Percentiles rank a stretch among this genome's conserved stretches.
phyloP scores from a whole-genome alignment of 2,329 filamentous ascomycete genomes.

The Pseudocercospora ulei region DNA sequence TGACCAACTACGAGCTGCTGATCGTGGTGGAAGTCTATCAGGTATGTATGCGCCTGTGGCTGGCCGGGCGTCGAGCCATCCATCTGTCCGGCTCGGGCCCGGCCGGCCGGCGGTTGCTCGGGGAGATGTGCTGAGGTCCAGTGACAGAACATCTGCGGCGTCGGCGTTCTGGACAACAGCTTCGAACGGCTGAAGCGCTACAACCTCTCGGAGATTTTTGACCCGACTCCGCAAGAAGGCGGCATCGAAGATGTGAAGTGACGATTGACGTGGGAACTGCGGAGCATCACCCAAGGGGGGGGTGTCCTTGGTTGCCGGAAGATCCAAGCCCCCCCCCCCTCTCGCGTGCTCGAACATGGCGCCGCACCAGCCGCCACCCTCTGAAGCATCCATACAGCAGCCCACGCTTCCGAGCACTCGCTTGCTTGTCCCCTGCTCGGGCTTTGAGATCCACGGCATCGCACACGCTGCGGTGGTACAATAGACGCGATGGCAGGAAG shows the following conservation, averaged over 20 bases:
- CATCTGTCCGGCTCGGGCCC: neutral
- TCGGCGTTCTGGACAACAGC: slow-evolving; percentile 66
- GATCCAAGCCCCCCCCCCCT: slow-evolving; percentile 2
- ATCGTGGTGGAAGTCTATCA: slow-evolving; percentile 73
- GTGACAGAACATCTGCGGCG: slow-evolving; percentile 59
- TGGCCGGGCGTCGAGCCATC: slow-evolving; percentile 13
- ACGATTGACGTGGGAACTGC: too few relatives aligned
- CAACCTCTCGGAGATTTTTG: slow-evolving; percentile 66
- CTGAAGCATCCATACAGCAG: too few relatives aligned
- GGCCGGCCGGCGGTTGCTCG: slow-evolving; percentile 6
- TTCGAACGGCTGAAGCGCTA: slow-evolving; percentile 67
- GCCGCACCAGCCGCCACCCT: neutral
- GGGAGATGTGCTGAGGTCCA: neutral
- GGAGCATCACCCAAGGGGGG: too few relatives aligned
- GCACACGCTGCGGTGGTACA: slow-evolving; percentile 19
- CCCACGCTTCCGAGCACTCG: too few relatives aligned
- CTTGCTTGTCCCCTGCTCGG: slow-evolving; percentile 2
- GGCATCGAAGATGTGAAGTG: slow-evolving; percentile 13
- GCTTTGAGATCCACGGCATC: slow-evolving; percentile 10
- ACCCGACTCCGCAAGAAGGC: slow-evolving; percentile 39
- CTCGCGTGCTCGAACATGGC: slow-evolving; percentile 20
- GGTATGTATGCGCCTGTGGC: slow-evolving; percentile 45
- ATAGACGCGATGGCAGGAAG: slow-evolving; percentile 7
- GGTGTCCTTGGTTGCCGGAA: slow-evolving; percentile 12
- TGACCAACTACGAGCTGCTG: slow-evolving; percentile 67